A percentile compares a stretch with the other conserved stretches of the same genome.
Evolutionary conservation across 805 yeast genomes (phyloP).

Genomic region (Phaffomyces opuntiae): DNA sequence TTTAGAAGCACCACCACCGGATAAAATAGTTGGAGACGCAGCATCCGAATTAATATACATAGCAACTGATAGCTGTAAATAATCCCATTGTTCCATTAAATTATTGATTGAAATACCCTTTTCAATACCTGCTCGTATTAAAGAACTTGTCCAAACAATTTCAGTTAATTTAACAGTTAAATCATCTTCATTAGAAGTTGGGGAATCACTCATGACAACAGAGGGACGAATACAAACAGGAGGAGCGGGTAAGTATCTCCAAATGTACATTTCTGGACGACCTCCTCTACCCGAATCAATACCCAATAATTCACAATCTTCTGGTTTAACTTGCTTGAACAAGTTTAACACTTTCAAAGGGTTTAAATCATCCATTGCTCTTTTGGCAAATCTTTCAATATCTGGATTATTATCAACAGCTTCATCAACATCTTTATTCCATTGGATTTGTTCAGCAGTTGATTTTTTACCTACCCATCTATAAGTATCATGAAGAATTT

Average conservation of each 20-base stretch:
- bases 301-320: constrained; percentile 90
- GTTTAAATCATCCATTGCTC: constrained; percentile 89
- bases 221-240: constrained; percentile 99
- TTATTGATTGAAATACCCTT: constrained; percentile 91
- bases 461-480: constrained; percentile 91
- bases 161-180: constrained; percentile 92
- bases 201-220: constrained; percentile 81
- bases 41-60: constrained; percentile 97
- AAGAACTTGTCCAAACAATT: constrained; percentile 92
- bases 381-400: constrained; percentile 73
- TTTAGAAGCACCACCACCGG: constrained; percentile 51
- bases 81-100: constrained; percentile 99
- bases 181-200: constrained; percentile 95
- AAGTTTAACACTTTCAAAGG: constrained; percentile 84
- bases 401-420: constrained; percentile 78
- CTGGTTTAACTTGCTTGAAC: constrained; percentile 78
- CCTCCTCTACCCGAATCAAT: constrained; percentile 83
- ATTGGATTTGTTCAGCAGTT: constrained; percentile 73
- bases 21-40: constrained; percentile 71
- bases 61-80: constrained; percentile 88
- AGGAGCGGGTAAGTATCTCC: constrained; percentile 98
- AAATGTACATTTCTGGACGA: constrained; percentile 91
- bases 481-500: constrained; percentile 92
- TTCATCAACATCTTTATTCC: constrained; percentile 82
- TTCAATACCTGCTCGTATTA: constrained; percentile 90